Evolutionary conservation across 352 stramenopile genomes (phyloP).

Genomic region (Phytophthora vignae): DNA sequence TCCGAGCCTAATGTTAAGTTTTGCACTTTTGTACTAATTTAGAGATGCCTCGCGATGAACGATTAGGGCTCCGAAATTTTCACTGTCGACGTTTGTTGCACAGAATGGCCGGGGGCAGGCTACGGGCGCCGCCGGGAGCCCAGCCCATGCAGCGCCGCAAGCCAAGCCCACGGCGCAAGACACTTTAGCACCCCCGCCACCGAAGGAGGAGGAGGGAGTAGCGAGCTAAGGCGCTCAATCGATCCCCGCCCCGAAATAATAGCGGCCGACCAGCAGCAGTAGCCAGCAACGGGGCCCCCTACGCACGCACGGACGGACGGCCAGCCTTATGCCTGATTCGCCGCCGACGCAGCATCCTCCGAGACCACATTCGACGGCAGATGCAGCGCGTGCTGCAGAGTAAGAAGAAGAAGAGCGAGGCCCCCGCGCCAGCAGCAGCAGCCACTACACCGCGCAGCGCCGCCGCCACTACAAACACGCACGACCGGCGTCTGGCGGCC

Average conservation of each 20-base stretch:
- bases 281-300: too few relatives aligned
- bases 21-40: not conserved
- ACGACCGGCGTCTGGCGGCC: slow-evolving; percentile 18
- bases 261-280: not conserved
- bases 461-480: too few relatives aligned
- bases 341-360: slow-evolving; percentile 2
- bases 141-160: not conserved
- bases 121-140: not conserved
- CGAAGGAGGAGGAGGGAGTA: not conserved
- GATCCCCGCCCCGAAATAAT: not conserved
- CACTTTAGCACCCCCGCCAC: slow-evolving; percentile 5
- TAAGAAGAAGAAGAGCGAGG: slow-evolving; percentile 34
- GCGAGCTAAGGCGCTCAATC: slow-evolving; percentile 3
- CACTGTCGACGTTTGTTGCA: slow-evolving; percentile 39
- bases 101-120: slow-evolving; percentile 22
- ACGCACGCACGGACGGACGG: not conserved
- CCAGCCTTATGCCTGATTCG: slow-evolving; percentile 34
- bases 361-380: not conserved
- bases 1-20: too few relatives aligned
- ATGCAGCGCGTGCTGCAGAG: slow-evolving; percentile 46
- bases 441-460: too few relatives aligned
- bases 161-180: not conserved
- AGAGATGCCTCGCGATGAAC: not conserved
- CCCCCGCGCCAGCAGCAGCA: slow-evolving; percentile 2
- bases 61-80: slow-evolving; percentile 86